These are phyloP conservation scores for Exophiala sp. DNA, from an alignment of 2,329 filamentous ascomycete species.

Conservation along the genomic window DNA sequence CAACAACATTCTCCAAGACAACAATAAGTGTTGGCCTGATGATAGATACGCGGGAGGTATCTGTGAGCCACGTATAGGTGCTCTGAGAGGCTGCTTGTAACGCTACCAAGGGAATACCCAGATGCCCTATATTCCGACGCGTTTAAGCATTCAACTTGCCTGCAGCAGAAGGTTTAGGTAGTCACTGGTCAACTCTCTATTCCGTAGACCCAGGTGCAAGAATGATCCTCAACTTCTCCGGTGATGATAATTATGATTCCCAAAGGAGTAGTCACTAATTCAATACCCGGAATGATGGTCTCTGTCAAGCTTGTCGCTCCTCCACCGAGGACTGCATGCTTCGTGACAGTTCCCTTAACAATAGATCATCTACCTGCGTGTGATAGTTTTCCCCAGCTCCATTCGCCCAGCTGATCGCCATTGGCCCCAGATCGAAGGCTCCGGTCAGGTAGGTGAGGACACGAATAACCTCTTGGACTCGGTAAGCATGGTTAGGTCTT, in stretches of 20 bases:
- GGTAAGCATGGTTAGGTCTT: constrained; percentile 6
- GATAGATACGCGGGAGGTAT: too few relatives aligned
- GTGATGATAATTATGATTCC: too few relatives aligned
- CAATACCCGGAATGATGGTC: not conserved
- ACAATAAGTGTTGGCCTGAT: too few relatives aligned
- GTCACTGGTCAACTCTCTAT: too few relatives aligned
- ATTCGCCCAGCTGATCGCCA: not conserved
- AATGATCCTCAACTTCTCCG: not conserved
- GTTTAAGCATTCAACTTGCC: too few relatives aligned
- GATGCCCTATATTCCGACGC: too few relatives aligned
- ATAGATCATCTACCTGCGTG: not conserved
- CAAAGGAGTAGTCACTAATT: not conserved
- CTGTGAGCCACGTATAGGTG: too few relatives aligned
- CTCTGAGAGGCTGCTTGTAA: too few relatives aligned
- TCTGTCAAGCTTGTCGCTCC: not conserved
- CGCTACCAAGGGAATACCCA: too few relatives aligned
- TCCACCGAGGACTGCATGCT: not conserved
- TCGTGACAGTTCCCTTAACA: not conserved
- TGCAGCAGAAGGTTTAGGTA: too few relatives aligned
- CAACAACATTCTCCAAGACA: too few relatives aligned
- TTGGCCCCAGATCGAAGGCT: constrained; percentile 3
- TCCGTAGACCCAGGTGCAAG: too few relatives aligned
- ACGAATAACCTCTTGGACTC: constrained; percentile 14
- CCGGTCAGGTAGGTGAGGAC: constrained; percentile 13
- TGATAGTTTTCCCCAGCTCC: not conserved